Evolutionary conservation across 805 yeast genomes (phyloP), one percentile per base, ranked within the genome.

Genomic region (Candida xiaguanensis): DNA sequence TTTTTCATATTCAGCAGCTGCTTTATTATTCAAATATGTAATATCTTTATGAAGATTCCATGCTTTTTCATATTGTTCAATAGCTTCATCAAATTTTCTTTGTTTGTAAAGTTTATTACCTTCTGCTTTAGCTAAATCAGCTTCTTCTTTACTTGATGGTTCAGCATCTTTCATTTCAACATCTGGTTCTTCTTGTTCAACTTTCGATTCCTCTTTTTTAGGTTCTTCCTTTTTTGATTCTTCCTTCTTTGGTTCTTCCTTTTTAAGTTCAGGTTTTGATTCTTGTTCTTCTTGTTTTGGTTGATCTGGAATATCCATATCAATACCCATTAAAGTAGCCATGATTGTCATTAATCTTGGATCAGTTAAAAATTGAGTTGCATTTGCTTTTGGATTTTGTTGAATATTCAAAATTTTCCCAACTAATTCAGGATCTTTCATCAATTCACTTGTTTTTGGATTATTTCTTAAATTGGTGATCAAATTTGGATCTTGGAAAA

Each of bases 1-100:
- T 63, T 90, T 88, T 68, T 93, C 99, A 57, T 66, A 93, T 66
- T 93, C 96, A 24, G 99, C 99, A 41, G 99, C 98, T 28, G 99
- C 93, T 55, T 95, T 80, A 74, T 93, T 93, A 72, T 95, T 93
- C 60, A 93, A 74, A 60, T 85, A 93, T 1, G 98, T 91, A 55
- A 91, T 87, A 59, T 93, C 98, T 56, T 80, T 75, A 65, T 72
- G 65, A 15, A 80, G 59, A 24, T 81, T 84, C 85, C 88, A 93
- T 2, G 99, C 99, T 57, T 80, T 75, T 58, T 85, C 72, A 67
- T 93, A 93, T 46, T 78, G 70, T 41, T 68, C 87, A 58, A 93
- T 91, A 31, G 99, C 99, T 55, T 84, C 95, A 56, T 88, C 96
- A 50, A 93, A 93, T 55, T 89, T 73, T 59, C 84, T 85, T 49